Base-by-base conservation (phyloP, 129 eudicot species). In the Mikania micrantha region DNA sequence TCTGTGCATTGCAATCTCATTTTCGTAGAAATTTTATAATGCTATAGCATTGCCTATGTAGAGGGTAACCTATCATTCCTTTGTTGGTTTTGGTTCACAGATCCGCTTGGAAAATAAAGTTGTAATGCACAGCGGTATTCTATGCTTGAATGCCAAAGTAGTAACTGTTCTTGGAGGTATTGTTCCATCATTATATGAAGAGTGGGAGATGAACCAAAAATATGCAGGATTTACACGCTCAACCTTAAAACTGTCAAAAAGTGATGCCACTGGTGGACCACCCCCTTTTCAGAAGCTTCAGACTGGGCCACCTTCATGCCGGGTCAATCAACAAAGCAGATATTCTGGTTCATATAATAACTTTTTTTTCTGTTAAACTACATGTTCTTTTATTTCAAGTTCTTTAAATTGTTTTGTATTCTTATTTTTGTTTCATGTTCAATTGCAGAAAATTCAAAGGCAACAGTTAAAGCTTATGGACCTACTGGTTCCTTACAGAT, bases 201-300 rank as follows among this genome's bases (percentile, higher is more conserved):
- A 91, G 78, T 91, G 97, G 97, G 85, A 91, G 72, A 82, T 88
- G 87, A 88, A 91, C 88, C 84, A 85, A 76, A 88, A 88, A 66
- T 91, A 81, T 73, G 77, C 90, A 38, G 95, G 90, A 27, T 84
- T 83, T 78, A 73, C 94, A 3, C 95, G 96, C 16, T 60, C 85
- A 58, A 77, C 82, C 57, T 25, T 78, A 64, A 77, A 75, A 68
- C 21, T 19, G 56, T 74, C 85, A 56, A 74, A 76, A 44, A 85
- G 77, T 49, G 82, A 75, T 75, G 94, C 58, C 27, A 50, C 80
- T 41, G 75, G 78, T 62, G 85, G 90, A 3, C 97, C 97, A 16
- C 95, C 95, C 58, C 90, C 95, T 29, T 91, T 91, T 71, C 88
- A 91, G 80, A 91, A 91, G 78, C 71, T 91, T 52, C 90, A 88